Base-by-base conservation (phyloP, 176 grass and related monocot species). In the Musa beccarii region DNA sequence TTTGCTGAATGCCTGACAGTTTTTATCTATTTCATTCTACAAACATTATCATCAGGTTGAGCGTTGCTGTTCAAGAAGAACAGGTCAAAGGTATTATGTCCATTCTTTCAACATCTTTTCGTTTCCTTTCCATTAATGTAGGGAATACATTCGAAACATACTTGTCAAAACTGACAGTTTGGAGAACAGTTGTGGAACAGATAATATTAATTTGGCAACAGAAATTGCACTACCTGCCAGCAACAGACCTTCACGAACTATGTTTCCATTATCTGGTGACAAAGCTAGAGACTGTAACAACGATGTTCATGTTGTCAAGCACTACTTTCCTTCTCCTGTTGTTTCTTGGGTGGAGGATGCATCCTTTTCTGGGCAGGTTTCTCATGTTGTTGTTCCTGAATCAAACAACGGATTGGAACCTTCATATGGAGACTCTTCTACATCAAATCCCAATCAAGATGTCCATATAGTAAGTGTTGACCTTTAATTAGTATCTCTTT, bases 291-390 rank as follows among this genome's bases (percentile, higher is more conserved):
- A 80, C 68, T 0, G 1, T 14, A 21, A 77, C 81, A 76, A 1
- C 17, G 76, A 26, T 19, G 22, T 79, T 67, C 74, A 78, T 68
- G 17, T 79, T 70, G 95, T 99, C 14, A 91, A 91, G 78, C 90
- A 99, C 72, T 89, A 99, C 25, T 86, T 63, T 55, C 76, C 84
- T 5, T 87, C 88, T 67, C 73, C 95, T 22, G 84, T 94, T 16
- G 74, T 91, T 79, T 99, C 95, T 53, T 99, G 95, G 90, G 83
- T 99, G 63, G 88, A 99, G 43, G 95, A 94, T 53, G 78, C 80
- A 29, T 81, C 89, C 1, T 83, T 80, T 81, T 79, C 85, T 77
- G 83, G 70, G 10, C 72, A 71, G 53, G 79, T 71, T 87, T 87
- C 86, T 79, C 89, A 89, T 66, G 76, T 74, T 52, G 66, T 19